Evolutionary conservation across 495 filamentous ascomycete genomes (phyloP).

Genomic region (Penicillium argentinense): DNA sequence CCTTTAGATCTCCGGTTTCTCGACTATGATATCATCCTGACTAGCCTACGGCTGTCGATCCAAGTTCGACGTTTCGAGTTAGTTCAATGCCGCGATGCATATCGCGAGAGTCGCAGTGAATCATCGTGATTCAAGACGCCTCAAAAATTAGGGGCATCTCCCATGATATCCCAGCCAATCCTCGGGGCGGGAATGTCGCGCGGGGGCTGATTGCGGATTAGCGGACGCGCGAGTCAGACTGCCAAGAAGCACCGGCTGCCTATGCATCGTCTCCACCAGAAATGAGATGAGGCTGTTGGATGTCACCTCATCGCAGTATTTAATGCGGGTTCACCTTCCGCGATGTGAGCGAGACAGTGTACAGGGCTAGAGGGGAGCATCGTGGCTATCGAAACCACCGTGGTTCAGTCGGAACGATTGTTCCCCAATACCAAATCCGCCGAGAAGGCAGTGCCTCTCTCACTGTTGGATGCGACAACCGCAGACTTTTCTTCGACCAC

Average conservation of each 20-base stretch:
- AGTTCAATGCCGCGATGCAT: too few relatives aligned
- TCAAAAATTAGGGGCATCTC: not conserved
- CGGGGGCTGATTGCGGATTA: not conserved
- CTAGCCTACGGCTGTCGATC: not conserved
- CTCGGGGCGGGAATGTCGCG: not conserved
- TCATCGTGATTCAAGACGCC: not conserved
- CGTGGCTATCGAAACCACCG: not conserved
- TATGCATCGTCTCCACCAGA: too few relatives aligned
- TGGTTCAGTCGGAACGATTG: constrained; percentile 11
- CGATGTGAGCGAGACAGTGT: not conserved
- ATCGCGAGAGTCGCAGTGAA: not conserved
- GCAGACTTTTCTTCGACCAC: constrained; percentile 20
- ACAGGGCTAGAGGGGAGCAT: not conserved
- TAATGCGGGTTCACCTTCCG: too few relatives aligned
- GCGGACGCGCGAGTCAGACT: not conserved
- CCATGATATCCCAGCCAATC: not conserved
- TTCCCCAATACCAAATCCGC: constrained; percentile 5
- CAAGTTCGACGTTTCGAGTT: not conserved
- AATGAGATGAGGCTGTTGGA: too few relatives aligned
- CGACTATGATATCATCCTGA: constrained; percentile 2
- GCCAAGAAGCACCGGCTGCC: too few relatives aligned
- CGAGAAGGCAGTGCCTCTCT: constrained; percentile 17
- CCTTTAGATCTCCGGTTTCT: too few relatives aligned
- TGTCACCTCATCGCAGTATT: too few relatives aligned
- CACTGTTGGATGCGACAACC: constrained; percentile 32